phyloP scores from a whole-genome alignment of 2,329 filamentous ascomycete genomes.

The Alternaria ventricosa region DNA sequence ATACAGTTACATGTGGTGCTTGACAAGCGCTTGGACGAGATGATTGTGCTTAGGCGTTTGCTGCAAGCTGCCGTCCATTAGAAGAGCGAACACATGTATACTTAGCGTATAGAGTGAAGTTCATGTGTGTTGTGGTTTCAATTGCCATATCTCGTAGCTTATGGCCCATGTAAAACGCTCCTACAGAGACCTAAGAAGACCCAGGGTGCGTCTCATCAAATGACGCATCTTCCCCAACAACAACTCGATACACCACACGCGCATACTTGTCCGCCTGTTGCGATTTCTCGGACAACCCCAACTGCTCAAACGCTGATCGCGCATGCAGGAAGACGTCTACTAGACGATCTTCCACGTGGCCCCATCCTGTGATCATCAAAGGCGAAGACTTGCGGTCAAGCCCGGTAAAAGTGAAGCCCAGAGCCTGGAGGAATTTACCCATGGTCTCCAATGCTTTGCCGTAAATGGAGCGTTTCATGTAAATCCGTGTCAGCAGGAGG shows the following conservation, averaged over 20 bases:
- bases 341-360: constrained; percentile 29
- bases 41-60: too few relatives aligned
- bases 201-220: not conserved
- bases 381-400: constrained; percentile 9
- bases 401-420: constrained; percentile 24
- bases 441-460: constrained; percentile 12
- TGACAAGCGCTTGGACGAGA: too few relatives aligned
- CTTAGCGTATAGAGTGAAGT: too few relatives aligned
- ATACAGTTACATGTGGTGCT: too few relatives aligned
- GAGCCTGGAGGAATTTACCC: constrained; percentile 3
- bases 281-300: constrained; percentile 17
- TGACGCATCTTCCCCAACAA: constrained; percentile 42
- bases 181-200: accelerated
- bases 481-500: constrained; percentile 18
- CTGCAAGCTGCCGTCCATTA: too few relatives aligned
- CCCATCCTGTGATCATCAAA: constrained; percentile 38
- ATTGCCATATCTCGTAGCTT: too few relatives aligned
- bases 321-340: constrained; percentile 40
- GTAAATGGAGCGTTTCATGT: constrained; percentile 5
- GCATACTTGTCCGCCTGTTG: constrained; percentile 40
- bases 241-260: constrained; percentile 39
- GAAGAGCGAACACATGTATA: too few relatives aligned
- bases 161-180: not conserved
- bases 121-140: too few relatives aligned
- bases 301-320: constrained; percentile 28